phyloP scores from a whole-genome alignment of 305 asterid species.

The Fraxinus nigra region DNA sequence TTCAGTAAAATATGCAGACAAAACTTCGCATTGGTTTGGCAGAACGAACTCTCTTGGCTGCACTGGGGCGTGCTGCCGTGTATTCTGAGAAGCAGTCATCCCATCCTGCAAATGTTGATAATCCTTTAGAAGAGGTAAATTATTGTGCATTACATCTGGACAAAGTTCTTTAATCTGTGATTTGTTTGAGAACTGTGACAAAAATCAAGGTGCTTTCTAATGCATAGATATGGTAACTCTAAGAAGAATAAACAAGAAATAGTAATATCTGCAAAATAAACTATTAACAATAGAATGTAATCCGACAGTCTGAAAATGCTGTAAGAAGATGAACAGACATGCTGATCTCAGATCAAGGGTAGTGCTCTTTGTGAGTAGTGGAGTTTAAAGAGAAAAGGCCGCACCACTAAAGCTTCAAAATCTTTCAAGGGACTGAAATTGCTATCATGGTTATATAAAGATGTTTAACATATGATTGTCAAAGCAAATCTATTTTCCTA shows the following conservation, averaged over 20 bases:
- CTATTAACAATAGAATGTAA: not conserved
- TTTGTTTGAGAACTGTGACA: not conserved
- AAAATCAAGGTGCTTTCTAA: not conserved
- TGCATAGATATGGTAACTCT: not conserved
- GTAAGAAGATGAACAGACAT: not conserved
- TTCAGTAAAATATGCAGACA: conserved; percentile 56
- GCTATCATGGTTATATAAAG: not conserved
- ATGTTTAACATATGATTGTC: not conserved
- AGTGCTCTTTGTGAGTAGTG: not conserved
- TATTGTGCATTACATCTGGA: conserved; percentile 2
- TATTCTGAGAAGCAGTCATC: conserved; percentile 67
- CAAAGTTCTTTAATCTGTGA: not conserved
- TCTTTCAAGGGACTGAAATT: not conserved
- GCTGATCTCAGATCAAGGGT: not conserved
- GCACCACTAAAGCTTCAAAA: not conserved
- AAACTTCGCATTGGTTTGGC: conserved; percentile 91
- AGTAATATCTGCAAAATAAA: not conserved
- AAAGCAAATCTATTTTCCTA: not conserved
- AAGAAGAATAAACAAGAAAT: not conserved
- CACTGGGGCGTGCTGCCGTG: conserved; percentile 81
- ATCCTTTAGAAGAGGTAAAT: conserved; percentile 75
- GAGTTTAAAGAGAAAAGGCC: not conserved
- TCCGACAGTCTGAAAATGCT: not conserved
- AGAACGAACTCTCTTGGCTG: conserved; percentile 83
- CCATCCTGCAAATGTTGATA: conserved; percentile 48